Evolutionary conservation across 78 protist genomes (phyloP).

Genomic region (Dictyostelium brefeldianum): DNA sequence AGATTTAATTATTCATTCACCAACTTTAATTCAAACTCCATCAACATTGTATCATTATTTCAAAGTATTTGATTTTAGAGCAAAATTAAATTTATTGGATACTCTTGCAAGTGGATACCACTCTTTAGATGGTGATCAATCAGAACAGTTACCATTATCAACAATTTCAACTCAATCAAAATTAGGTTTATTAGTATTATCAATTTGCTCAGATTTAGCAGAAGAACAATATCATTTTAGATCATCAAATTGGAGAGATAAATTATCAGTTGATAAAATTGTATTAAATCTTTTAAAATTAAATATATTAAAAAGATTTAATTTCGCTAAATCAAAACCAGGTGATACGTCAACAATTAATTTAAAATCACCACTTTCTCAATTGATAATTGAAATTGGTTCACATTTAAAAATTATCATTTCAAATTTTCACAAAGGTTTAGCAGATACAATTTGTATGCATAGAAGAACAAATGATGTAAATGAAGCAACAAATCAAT

Average conservation of each 20-base stretch:
- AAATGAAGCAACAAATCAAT: not conserved
- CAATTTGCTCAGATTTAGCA: conserved; percentile 67
- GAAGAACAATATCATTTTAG: conserved; percentile 74
- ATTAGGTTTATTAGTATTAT: conserved; percentile 12
- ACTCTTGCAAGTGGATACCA: not conserved
- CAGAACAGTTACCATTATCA: not conserved
- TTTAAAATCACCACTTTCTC: not conserved
- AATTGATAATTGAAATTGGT: conserved; percentile 18
- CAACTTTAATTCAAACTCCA: conserved; percentile 15
- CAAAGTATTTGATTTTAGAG: conserved; percentile 60
- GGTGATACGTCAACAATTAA: too few species aligned
- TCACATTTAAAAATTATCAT: conserved; percentile 19
- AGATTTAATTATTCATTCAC: conserved; percentile 31
- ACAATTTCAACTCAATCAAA: not conserved
- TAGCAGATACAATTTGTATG: conserved; percentile 19
- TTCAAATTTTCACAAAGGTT: not conserved
- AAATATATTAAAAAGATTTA: conserved; percentile 10
- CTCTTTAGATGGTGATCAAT: not conserved
- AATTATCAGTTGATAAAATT: conserved; percentile 43
- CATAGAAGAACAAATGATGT: conserved; percentile 43
- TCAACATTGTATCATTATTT: conserved; percentile 50
- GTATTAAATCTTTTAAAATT: conserved; percentile 19
- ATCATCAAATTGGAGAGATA: conserved; percentile 65
- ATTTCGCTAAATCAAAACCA: not conserved
- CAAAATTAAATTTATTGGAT: conserved; percentile 18